Base-by-base conservation (phyloP, 2,329 filamentous ascomycete genomes). In the Fusarium palustre region DNA sequence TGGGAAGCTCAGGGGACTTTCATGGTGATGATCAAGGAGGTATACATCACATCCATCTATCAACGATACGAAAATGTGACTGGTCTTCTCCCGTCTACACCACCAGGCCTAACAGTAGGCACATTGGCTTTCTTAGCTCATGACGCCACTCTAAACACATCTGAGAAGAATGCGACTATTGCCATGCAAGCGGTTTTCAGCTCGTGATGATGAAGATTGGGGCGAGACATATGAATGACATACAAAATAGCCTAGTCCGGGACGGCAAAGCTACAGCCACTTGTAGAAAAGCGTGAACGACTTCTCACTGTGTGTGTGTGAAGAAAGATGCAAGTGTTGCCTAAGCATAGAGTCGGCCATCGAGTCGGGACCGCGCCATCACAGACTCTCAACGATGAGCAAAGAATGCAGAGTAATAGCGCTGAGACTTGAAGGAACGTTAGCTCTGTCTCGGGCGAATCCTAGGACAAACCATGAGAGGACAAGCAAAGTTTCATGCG, bases 391-490 rank as follows among this genome's bases (percentile, higher is more conserved):
- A 31, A 8, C 18, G 20, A 39, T 31, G 41, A 34, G 34, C 43
- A n/a, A 58, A 71, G 63, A 68, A 73, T 68, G 63, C 53, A 59
- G 52, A 31, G 22, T 49, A 55, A 63, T 43, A 58, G 59, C 49
- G 20, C n/a, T 42, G 56, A 59, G 49, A 58, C 54, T 52, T 34
- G 38, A 9, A 31, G 47, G 20, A 65, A 49, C 49, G 57, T 66
- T 63, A 56, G 59, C 54, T 55, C 31, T 62, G 66, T 68, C 63
- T 72, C 71, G 66, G 66, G 48, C 48, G 13, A 30, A 36, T n/a
- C 43, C 43, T 28, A 31, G 28, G n/a, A 20, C 42, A 34, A 18
- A 59, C 49, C 24, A 39, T 22, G 34, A 42, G 28, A 42, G 55
- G 30, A 36, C 41, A 16, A 41, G 33, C 16, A 69, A 70, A 48